A percentile compares a stretch with the other conserved stretches of the same genome.
Evolutionary conservation across 2,329 filamentous ascomycete genomes (phyloP).

Genomic region (Stemphylium vesicarium): DNA sequence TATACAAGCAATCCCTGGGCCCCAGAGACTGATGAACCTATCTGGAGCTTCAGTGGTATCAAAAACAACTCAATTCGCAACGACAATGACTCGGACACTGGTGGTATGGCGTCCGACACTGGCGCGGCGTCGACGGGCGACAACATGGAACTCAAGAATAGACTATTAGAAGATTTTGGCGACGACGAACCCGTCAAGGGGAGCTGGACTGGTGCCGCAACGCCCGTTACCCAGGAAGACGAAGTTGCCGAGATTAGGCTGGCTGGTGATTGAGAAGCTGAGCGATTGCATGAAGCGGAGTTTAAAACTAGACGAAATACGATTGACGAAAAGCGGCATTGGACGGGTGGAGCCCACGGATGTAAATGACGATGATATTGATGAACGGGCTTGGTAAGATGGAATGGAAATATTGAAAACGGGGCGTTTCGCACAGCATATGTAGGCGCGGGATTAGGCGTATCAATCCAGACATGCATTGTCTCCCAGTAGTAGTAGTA

Average conservation of each 20-base stretch:
- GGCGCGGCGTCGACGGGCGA: slow-evolving; percentile 9
- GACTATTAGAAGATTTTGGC: slow-evolving; percentile 11
- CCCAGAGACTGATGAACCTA: slow-evolving; percentile 13
- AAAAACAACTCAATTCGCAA: slow-evolving; percentile 12
- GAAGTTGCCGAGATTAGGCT: slow-evolving; percentile 15
- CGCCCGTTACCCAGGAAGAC: slow-evolving; percentile 11
- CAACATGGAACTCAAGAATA: slow-evolving; percentile 4
- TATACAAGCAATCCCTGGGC: slow-evolving; percentile 11
- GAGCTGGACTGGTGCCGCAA: slow-evolving; percentile 4
- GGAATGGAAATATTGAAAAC: neutral
- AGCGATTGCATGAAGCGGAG: neutral
- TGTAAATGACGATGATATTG: neutral
- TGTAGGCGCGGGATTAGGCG: slow-evolving; percentile 1
- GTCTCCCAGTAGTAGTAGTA: neutral
- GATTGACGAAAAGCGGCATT: neutral
- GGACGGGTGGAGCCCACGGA: neutral
- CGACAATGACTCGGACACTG: slow-evolving; percentile 20
- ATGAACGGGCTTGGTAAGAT: neutral
- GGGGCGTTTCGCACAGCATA: slow-evolving; percentile 2
- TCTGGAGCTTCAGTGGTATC: slow-evolving; percentile 32
- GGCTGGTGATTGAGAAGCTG: neutral
- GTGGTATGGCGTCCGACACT: slow-evolving; percentile 7
- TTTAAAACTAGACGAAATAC: slow-evolving; percentile 6
- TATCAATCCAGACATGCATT: slow-evolving; percentile 2
- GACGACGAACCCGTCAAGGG: slow-evolving; percentile 7